Evolutionary conservation across 805 yeast genomes (phyloP), one percentile per base, ranked within the genome.

Genomic region (Yamadazyma takamatsuzukensis): DNA sequence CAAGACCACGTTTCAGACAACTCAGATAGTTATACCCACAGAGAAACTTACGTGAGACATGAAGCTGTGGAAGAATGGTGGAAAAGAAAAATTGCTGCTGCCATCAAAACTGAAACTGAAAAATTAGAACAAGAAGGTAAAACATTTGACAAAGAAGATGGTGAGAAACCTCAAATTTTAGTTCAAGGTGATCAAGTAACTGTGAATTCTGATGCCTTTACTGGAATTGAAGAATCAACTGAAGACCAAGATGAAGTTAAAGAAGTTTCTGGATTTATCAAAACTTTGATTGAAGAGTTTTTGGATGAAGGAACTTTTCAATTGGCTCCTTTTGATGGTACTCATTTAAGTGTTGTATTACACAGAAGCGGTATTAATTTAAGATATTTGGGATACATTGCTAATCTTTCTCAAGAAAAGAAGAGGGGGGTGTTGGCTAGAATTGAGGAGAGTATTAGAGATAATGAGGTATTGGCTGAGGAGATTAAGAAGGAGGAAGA

Each of bases 31-130:
- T 89, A 88, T 53, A 96, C 96, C 12, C 96, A 87, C 53, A 74
- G 76, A 43, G 85, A 87, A 59, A 70, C 83, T 10, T 73, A 83
- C 16, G 51, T 90, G 27, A 80, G 97, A 62, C 79, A 78, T 43
- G 97, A 90, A 61, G 93, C 96, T 12, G 77, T 90, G 29, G 90
- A 80, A 45, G 85, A 80, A 47, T 90, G 96, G 96, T 86, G 93
- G 81, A 75, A 74, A 51, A 59, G 76, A 38, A 76, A 80, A 51
- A 72, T 83, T 3, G 74, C 83, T 11, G 66, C 63, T 14, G 65
- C 67, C 29, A 54, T 78, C 41, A 70, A 70, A 38, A 60, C 52
- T 1, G 76, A 76, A 47, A 64, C 78, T 26, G 78, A 74, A 36
- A 63, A 60, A 33, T 64, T 64, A 36, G 67, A 69, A 34, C 10